phyloP scores from a whole-genome alignment of 2,329 filamentous ascomycete species.

The Pseudogymnoascus sp. region DNA sequence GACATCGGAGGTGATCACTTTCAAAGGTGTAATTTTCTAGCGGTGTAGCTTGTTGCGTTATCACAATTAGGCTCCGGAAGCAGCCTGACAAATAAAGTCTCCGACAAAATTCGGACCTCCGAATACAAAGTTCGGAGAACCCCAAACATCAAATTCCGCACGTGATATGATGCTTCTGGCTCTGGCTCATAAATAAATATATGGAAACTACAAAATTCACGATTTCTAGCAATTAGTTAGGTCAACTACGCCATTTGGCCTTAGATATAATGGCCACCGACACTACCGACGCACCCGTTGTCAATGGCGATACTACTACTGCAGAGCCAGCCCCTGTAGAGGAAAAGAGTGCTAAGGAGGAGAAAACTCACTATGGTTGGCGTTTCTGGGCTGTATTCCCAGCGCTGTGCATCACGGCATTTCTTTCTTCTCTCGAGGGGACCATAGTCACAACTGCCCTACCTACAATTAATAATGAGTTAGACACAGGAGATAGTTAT shows the following conservation, averaged over 20 bases:
- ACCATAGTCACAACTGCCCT: constrained; percentile 35
- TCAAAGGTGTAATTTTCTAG: neutral
- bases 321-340: neutral
- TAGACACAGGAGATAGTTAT: constrained; percentile 39
- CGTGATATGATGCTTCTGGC: neutral
- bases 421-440: constrained; percentile 27
- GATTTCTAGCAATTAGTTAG: neutral
- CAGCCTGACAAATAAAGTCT: neutral
- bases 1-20: neutral
- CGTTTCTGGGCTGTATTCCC: constrained; percentile 16
- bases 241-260: neutral
- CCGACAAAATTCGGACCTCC: neutral
- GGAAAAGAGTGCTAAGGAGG: neutral
- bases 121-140: neutral
- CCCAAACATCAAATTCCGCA: neutral
- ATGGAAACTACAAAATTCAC: neutral
- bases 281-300: neutral
- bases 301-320: neutral
- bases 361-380: constrained; percentile 14
- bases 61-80: neutral
- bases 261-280: neutral
- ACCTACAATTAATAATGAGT: constrained; percentile 30
- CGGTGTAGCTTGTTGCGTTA: neutral
- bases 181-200: neutral
- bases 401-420: constrained; percentile 11